A percentile compares a stretch with the other conserved stretches of the same genome.
These are phyloP conservation scores for Sporothrix euskadiensis DNA, from an alignment of 2,329 filamentous ascomycete genomes.

Conservation along the genomic window DNA sequence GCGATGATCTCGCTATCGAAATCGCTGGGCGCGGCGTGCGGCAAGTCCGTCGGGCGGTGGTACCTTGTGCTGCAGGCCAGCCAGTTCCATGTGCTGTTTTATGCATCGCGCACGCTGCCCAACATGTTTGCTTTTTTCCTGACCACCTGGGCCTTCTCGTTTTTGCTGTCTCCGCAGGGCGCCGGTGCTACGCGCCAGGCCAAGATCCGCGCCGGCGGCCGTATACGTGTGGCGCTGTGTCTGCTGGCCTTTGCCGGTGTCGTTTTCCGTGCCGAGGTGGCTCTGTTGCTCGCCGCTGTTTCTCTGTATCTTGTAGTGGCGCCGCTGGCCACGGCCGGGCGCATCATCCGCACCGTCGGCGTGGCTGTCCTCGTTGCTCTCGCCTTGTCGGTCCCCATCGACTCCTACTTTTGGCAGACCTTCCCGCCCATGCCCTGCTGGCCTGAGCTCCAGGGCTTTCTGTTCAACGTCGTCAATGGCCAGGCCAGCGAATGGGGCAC, in stretches of 20 bases:
- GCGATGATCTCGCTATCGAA: constrained; percentile 66
- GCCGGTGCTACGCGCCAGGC: not conserved
- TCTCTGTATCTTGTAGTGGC: constrained; percentile 64
- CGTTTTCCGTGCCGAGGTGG: constrained; percentile 87
- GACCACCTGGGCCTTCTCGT: constrained; percentile 55
- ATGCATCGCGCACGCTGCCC: constrained; percentile 85
- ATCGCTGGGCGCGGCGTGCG: constrained; percentile 67
- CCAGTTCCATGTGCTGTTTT: constrained; percentile 93
- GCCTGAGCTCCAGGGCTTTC: constrained; percentile 88
- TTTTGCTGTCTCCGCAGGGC: constrained; percentile 22
- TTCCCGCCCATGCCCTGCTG: constrained; percentile 66
- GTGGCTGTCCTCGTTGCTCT: constrained; percentile 68
- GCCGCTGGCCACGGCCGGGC: constrained; percentile 49
- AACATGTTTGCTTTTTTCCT: constrained; percentile 96
- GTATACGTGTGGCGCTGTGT: constrained; percentile 66
- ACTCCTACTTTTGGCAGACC: constrained; percentile 82
- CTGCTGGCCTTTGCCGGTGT: constrained; percentile 78
- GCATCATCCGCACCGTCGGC: constrained; percentile 66
- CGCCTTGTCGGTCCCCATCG: constrained; percentile 68
- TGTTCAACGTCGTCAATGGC: constrained; percentile 85
- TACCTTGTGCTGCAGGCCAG: constrained; percentile 74
- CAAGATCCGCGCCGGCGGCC: constrained; percentile 39
- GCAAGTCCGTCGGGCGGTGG: constrained; percentile 70
- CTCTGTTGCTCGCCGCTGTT: constrained; percentile 71
- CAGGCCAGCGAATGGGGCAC: constrained; percentile 86